Percentiles rank a stretch among this genome's conserved stretches.
Conservation (phyloP, 345 rosid genomes). For the Citrus medica region DNA sequence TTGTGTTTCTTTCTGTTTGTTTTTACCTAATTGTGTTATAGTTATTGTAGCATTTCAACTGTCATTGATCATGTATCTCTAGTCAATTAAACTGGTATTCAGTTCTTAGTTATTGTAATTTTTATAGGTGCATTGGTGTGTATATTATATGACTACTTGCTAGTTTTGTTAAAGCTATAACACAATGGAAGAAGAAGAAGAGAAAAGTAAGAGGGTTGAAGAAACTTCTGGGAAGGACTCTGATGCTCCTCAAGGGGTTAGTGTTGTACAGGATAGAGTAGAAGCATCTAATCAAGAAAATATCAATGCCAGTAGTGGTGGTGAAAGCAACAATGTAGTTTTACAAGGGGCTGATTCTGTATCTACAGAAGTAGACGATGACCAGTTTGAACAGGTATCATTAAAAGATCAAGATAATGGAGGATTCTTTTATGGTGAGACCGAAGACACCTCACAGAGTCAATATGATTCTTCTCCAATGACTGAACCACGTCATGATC, state of each 20-base stretch:
- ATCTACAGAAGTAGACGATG: slow-evolving; percentile 46
- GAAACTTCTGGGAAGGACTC: slow-evolving; percentile 30
- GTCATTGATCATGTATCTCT: background rate
- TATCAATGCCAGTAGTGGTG: slow-evolving; percentile 21
- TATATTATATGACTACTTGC: slow-evolving; percentile 29
- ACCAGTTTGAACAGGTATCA: slow-evolving; percentile 81
- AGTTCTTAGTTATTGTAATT: background rate
- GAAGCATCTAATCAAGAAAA: slow-evolving; percentile 37
- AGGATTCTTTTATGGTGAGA: slow-evolving; percentile 31
- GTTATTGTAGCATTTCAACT: background rate
- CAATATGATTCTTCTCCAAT: slow-evolving; percentile 42
- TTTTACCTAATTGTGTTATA: background rate
- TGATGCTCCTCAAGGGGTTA: slow-evolving; percentile 21
- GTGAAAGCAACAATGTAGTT: slow-evolving; percentile 20
- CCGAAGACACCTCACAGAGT: slow-evolving; percentile 32
- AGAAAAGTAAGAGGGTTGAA: slow-evolving; percentile 38
- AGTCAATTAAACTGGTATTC: slow-evolving; percentile 4
- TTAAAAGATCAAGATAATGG: slow-evolving; percentile 61
- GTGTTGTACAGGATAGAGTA: slow-evolving; percentile 31
- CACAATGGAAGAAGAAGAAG: slow-evolving; percentile 75
- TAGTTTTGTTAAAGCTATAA: slow-evolving; percentile 24
- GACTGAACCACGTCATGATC: slow-evolving; percentile 37
- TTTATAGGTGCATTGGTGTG: slow-evolving; percentile 27
- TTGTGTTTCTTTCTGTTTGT: background rate
- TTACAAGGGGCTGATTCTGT: slow-evolving; percentile 31